Evolutionary conservation across 1,284 basidiomycete species (phyloP).

Genomic region (Pulveroboletus sp.): DNA sequence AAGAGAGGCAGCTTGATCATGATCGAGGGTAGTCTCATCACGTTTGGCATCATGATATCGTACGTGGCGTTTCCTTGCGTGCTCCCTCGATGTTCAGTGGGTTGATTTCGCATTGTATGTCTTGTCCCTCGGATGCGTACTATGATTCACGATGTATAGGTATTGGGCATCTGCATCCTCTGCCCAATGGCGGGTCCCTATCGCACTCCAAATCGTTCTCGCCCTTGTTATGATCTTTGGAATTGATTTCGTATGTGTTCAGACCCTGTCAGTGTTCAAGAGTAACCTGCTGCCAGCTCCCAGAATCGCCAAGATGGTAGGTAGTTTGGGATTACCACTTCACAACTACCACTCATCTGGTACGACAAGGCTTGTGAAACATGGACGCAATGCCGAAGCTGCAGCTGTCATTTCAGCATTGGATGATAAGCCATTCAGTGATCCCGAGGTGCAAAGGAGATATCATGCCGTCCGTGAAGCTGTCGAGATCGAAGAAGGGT

Average conservation of each 20-base stretch:
- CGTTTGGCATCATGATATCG: conserved; percentile 72
- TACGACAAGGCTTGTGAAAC: conserved; percentile 52
- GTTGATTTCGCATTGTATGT: conserved; percentile 60
- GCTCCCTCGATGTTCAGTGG: conserved; percentile 43
- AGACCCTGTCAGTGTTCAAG: neutral
- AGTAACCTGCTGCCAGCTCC: conserved; percentile 44
- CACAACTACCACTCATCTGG: neutral
- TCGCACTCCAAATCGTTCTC: conserved; percentile 66
- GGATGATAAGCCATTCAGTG: conserved; percentile 54
- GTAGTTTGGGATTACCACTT: neutral
- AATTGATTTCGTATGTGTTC: conserved; percentile 52
- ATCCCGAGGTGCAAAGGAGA: conserved; percentile 54
- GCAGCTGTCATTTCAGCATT: conserved; percentile 64
- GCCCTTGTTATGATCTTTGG: conserved; percentile 60
- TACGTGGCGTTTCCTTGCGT: conserved; percentile 38
- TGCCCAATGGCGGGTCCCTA: conserved; percentile 70
- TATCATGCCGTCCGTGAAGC: conserved; percentile 58
- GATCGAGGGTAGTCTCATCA: conserved; percentile 69
- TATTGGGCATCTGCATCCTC: conserved; percentile 54
- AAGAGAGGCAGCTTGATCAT: conserved; percentile 67
- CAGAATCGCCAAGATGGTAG: conserved; percentile 69
- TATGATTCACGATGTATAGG: conserved; percentile 30
- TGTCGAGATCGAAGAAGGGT: conserved; percentile 42
- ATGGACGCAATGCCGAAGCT: conserved; percentile 61
- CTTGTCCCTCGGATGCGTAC: neutral